Conservation (phyloP, 805 yeast genomes). For the Tanozyma kutaoensis region DNA sequence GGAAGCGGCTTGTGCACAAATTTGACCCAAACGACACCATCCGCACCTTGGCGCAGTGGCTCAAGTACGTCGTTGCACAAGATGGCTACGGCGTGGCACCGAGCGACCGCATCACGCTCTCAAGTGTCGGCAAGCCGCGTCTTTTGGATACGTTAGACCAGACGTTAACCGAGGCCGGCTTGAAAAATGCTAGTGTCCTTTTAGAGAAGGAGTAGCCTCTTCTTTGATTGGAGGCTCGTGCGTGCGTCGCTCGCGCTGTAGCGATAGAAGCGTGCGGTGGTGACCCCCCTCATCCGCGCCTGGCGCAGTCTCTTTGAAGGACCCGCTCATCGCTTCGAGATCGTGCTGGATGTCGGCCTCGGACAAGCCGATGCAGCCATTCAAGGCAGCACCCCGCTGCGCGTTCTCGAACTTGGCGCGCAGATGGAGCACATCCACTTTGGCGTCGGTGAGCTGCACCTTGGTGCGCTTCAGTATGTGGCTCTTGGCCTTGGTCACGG, state of each 20-base stretch:
- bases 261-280: too few species aligned
- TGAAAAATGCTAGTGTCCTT: slow-evolving; percentile 69
- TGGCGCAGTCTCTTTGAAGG: too few species aligned
- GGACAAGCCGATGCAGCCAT: too few species aligned
- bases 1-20: slow-evolving; percentile 66
- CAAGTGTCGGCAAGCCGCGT: slow-evolving; percentile 26
- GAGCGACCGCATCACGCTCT: slow-evolving; percentile 16
- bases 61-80: slow-evolving; percentile 44
- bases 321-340: too few species aligned
- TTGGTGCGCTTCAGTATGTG: slow-evolving; percentile 14
- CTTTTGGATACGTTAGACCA: slow-evolving; percentile 43
- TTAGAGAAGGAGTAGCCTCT: slow-evolving; percentile 37
- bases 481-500: background rate
- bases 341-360: too few species aligned
- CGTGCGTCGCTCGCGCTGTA: too few species aligned
- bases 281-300: too few species aligned
- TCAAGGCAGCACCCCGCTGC: too few species aligned
- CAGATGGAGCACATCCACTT: slow-evolving; percentile 3
- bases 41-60: slow-evolving; percentile 43
- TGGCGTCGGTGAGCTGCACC: slow-evolving; percentile 19
- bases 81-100: too few species aligned
- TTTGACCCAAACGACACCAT: slow-evolving; percentile 60
- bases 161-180: slow-evolving; percentile 61
- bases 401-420: slow-evolving; percentile 1
- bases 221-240: too few species aligned